Base-by-base conservation (phyloP, 1,139 yeast species). In the Kodamaea arcana region DNA sequence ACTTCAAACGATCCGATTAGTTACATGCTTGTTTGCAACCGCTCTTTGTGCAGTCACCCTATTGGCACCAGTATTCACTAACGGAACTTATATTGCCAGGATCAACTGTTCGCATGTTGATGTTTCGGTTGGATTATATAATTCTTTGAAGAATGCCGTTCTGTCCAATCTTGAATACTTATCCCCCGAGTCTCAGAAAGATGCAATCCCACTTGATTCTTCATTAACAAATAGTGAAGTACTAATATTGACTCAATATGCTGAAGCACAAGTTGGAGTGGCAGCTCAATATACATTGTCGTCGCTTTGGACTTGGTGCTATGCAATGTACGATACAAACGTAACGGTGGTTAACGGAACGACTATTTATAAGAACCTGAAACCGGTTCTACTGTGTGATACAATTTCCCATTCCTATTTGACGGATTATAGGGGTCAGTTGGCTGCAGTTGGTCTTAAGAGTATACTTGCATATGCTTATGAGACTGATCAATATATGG, bases 201-300 rank as follows among this genome's bases (percentile, higher is more conserved):
- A 42, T 32, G 44, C 37, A 11, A 49, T 57, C 24, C 68, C 71
- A 1, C 47, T 60, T 3, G 75, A 61, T 38, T 42, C 56, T 17
- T 51, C 69, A 0, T 52, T 75, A 20, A 72, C 80, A 3, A 71
- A 77, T 34, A 70, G 80, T 2, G 79, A 75, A 41, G 67, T 77
- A 21, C 45, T 58, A 8, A 54, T 76, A 4, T 52, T 77, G 27
- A 60, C 77, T 0, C 54, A 62, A 10, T 75, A 75, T 43, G 72
- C 79, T 2, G 60, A 62, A 36, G 54, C 56, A 4, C 71, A 73
- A 45, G 77, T 76, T n/a, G 58, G 60, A 5, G 46, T 52, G 22
- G 73, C 79, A 0, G 81, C 83, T 0, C 80, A 77, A 46, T 67
- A 59, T 41, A 62, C 75, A 9, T 44, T 60, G 6, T 58, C 73